Conservation (phyloP, 1,284 basidiomycete genomes). For the Leccinum fallax region DNA sequence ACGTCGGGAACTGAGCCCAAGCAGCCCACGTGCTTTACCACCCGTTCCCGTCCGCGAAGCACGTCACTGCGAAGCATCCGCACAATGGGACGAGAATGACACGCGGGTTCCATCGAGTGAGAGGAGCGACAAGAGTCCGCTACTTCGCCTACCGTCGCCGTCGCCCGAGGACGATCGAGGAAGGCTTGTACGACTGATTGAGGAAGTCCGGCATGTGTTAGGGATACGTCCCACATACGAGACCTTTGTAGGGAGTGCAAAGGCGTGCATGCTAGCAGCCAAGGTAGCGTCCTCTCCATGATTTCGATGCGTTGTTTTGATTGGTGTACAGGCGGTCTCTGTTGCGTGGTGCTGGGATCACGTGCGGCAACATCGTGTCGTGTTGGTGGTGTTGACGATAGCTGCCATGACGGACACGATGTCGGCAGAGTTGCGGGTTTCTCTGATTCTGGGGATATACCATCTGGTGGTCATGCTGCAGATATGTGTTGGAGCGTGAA, state of each 20-base stretch:
- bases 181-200: not conserved
- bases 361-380: constrained; percentile 24
- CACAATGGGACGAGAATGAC: not conserved
- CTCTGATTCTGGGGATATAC: constrained; percentile 40
- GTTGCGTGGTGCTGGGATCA: constrained; percentile 23
- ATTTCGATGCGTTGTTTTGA: constrained; percentile 30
- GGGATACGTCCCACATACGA: constrained; percentile 17
- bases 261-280: constrained; percentile 45
- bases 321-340: constrained; percentile 28
- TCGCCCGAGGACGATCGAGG: constrained; percentile 1
- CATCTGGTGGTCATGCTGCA: constrained; percentile 38
- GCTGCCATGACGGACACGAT: constrained; percentile 50
- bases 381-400: constrained; percentile 39
- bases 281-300: constrained; percentile 44
- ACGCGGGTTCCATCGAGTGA: not conserved
- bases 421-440: constrained; percentile 42
- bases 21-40: constrained; percentile 20
- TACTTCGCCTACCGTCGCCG: constrained; percentile 18
- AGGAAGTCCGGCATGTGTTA: constrained; percentile 15
- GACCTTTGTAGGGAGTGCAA: constrained; percentile 35
- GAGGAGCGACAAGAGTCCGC: constrained; percentile 15
- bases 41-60: constrained; percentile 16
- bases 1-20: constrained; percentile 15
- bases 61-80: constrained; percentile 1
- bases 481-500: not conserved